These are phyloP conservation scores for Lepidium sativum DNA, from an alignment of 345 rosid species.

Conservation along the genomic window DNA sequence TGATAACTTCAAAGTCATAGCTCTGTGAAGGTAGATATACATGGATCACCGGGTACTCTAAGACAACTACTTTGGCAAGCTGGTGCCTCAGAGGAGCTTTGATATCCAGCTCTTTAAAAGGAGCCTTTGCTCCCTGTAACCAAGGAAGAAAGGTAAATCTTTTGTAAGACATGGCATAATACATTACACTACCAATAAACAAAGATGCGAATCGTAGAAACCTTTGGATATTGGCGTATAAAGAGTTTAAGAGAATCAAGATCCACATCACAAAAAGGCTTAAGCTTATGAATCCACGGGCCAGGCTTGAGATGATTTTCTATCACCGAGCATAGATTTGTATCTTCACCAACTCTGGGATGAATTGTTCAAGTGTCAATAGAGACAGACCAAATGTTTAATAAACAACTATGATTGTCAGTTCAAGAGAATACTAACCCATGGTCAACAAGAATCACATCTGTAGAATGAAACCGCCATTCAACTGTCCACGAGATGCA, in stretches of 20 bases:
- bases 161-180: neutral
- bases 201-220: neutral
- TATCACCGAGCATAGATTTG: conserved; percentile 41
- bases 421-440: conserved; percentile 37
- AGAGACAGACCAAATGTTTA: neutral
- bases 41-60: conserved; percentile 85
- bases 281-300: conserved; percentile 64
- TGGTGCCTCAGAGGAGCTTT: conserved; percentile 54
- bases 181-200: neutral
- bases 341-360: conserved; percentile 64
- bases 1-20: conserved; percentile 54
- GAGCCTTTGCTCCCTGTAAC: conserved; percentile 58
- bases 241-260: conserved; percentile 58
- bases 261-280: conserved; percentile 50
- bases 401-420: neutral
- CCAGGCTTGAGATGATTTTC: conserved; percentile 69
- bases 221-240: conserved; percentile 57
- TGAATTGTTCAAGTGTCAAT: neutral
- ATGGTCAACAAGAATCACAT: conserved; percentile 55
- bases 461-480: conserved; percentile 77
- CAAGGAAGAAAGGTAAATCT: neutral
- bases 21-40: conserved; percentile 68
- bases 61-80: conserved; percentile 41
- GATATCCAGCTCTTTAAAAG: conserved; percentile 54
- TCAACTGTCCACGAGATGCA: conserved; percentile 80